These are phyloP conservation scores for Penicillium antarcticum DNA, from an alignment of 495 filamentous ascomycete species.

Conservation along the genomic window DNA sequence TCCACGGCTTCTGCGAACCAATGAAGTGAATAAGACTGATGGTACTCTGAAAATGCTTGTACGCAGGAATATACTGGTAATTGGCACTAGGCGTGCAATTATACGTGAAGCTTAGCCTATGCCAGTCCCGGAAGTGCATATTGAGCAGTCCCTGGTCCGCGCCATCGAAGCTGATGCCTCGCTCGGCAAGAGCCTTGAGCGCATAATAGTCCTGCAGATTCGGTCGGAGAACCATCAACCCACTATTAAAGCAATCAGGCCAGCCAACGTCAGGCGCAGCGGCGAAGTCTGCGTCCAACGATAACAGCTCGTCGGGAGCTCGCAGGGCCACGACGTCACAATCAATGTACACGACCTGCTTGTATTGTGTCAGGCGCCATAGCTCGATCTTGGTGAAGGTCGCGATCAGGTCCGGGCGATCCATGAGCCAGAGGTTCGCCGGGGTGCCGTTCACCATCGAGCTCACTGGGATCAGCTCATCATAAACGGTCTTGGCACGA, in stretches of 20 bases:
- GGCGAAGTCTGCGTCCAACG: conserved; percentile 71
- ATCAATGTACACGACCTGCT: conserved; percentile 88
- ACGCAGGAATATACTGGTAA: conserved; percentile 95
- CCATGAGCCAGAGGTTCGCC: conserved; percentile 86
- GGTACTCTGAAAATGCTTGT: conserved; percentile 82
- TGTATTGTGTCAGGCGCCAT: conserved; percentile 88
- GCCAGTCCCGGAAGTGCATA: conserved; percentile 84
- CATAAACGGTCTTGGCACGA: conserved; percentile 66
- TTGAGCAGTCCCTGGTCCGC: conserved; percentile 96
- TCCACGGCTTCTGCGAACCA: conserved; percentile 87
- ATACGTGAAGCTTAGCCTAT: conserved; percentile 90
- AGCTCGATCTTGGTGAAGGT: conserved; percentile 96
- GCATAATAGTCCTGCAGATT: conserved; percentile 86
- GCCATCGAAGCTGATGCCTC: conserved; percentile 92
- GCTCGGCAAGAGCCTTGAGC: conserved; percentile 74
- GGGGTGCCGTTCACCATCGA: conserved; percentile 71
- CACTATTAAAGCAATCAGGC: conserved; percentile 98
- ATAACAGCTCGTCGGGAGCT: conserved; percentile 90
- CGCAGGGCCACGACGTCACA: conserved; percentile 83
- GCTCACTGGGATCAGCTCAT: conserved; percentile 83
- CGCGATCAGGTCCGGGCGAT: conserved; percentile 80
- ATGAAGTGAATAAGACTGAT: conserved; percentile 94
- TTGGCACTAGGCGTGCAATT: conserved; percentile 93
- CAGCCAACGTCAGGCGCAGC: conserved; percentile 95
- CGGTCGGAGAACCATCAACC: conserved; percentile 86